Base-by-base conservation (phyloP, 495 filamentous ascomycete species). In the Rhizodiscina lignyota region DNA sequence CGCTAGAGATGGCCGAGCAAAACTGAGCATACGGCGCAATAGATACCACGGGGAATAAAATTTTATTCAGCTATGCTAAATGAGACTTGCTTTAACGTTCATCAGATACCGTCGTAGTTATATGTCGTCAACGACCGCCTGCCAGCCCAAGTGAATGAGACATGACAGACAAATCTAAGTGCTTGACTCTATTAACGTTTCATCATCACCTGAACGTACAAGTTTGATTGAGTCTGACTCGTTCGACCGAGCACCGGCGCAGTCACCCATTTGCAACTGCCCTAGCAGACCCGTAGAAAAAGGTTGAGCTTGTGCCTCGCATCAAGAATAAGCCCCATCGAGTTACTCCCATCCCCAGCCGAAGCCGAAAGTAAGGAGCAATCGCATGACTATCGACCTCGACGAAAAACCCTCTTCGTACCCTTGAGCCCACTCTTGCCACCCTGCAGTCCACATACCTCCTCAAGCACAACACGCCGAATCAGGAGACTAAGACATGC, bases 321-420 rank as follows among this genome's bases (percentile, higher is more conserved):
- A 74, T 82, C 89, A 82, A 94, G 83, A 94, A 93, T 97, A 83
- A 94, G 89, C 89, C 89, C 89, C 89, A 93, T 97, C 84, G 83
- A 92, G 89, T 94, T 86, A 91, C 81, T 72, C n/a, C n/a, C n/a
- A 53, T 30, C 35, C 39, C 23, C 10, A 12, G 42, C 17, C 18
- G 30, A 35, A 8, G 5, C 16, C 6, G 28, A 30, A 16, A 18
- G 33, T 32, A 10, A 21, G 51, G 55, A 68, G 82, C 83, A 94
- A 94, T 94, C 89, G 86, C 87, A 94, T 97, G 73, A 79, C 89
- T 94, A 72, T 94, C 65, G 55, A 82, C 62, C 74, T 64, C 74
- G 87, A 94, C 87, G 81, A 93, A 86, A 67, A 60, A 54, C 55
- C n/a, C n/a, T n/a, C n/a, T n/a, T n/a, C n/a, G n/a, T n/a, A n/a